Evolutionary conservation across 176 grass and related monocot species (phyloP).

Genomic region (Eragrostis nindensis): DNA sequence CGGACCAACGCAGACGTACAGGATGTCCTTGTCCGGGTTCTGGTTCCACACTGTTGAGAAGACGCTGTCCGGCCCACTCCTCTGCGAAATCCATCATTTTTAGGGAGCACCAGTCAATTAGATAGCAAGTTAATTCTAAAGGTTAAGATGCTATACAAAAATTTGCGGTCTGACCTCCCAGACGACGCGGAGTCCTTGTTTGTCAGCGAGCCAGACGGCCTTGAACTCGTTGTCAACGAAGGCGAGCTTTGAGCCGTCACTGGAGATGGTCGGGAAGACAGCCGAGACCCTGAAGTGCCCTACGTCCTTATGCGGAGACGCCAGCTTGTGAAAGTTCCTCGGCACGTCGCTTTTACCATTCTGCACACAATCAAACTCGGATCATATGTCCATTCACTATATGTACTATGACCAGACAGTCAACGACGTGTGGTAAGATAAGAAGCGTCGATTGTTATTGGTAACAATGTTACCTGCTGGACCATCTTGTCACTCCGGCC

Average conservation of each 20-base stretch:
- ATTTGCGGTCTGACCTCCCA: background rate
- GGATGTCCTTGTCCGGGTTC: constrained; percentile 11
- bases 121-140: background rate
- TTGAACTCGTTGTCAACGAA: constrained; percentile 9
- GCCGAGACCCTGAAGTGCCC: constrained; percentile 36
- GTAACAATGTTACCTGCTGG: background rate
- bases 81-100: background rate
- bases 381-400: too few relatives aligned
- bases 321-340: constrained; percentile 29
- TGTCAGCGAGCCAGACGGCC: constrained; percentile 45
- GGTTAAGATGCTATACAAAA: too few relatives aligned
- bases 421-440: too few relatives aligned
- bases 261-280: constrained; percentile 50
- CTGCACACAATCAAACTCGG: background rate
- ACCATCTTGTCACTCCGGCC: background rate
- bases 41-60: constrained; percentile 40
- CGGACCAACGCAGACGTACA: background rate
- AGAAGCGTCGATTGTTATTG: too few relatives aligned
- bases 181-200: constrained; percentile 17
- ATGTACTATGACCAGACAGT: too few relatives aligned
- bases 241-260: constrained; percentile 43
- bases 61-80: background rate
- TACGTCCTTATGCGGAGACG: background rate
- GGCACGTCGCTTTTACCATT: background rate
- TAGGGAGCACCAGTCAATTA: too few relatives aligned